Percentiles rank a stretch among this genome's conserved stretches.
These are phyloP conservation scores for Stromatinia cepivora DNA, from an alignment of 2,329 filamentous ascomycete genomes.

Conservation along the genomic window DNA sequence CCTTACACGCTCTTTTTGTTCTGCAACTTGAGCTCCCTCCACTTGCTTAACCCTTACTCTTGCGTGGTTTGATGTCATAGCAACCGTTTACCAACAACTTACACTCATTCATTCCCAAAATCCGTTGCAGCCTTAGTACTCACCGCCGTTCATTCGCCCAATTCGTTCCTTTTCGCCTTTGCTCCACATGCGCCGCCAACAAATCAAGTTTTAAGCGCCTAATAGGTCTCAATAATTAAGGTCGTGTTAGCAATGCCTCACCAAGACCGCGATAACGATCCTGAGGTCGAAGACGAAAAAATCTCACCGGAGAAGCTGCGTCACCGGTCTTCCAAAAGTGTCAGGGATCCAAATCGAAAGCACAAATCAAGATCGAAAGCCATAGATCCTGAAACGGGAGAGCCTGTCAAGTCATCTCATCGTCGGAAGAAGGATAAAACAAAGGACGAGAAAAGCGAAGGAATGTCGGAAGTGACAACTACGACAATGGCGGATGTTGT, in stretches of 20 bases:
- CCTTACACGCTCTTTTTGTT: background rate
- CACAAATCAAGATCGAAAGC: slow-evolving; percentile 40
- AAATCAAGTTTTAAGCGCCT: slow-evolving; percentile 26
- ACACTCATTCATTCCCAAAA: background rate
- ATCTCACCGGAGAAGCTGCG: slow-evolving; percentile 35
- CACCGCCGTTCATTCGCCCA: slow-evolving; percentile 22
- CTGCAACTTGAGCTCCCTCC: background rate
- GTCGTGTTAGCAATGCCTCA: slow-evolving; percentile 25
- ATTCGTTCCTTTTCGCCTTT: slow-evolving; percentile 10
- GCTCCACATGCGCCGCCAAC: slow-evolving; percentile 25
- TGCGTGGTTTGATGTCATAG: slow-evolving; percentile 15
- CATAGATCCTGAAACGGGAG: slow-evolving; percentile 40
- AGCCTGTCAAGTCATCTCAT: slow-evolving; percentile 37
- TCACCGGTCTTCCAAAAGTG: slow-evolving; percentile 36
- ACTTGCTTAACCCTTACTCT: slow-evolving; percentile 14
- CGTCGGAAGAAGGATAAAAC: slow-evolving; percentile 37
- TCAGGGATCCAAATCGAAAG: slow-evolving; percentile 39
- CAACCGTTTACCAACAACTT: background rate
- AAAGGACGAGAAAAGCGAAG: slow-evolving; percentile 27
- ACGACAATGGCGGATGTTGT: slow-evolving; percentile 50
- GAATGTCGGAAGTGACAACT: slow-evolving; percentile 33
- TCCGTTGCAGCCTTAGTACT: slow-evolving; percentile 19
- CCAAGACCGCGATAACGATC: slow-evolving; percentile 32
- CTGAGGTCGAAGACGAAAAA: slow-evolving; percentile 34
- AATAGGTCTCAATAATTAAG: slow-evolving; percentile 10